Evolutionary conservation across 2,329 filamentous ascomycete genomes (phyloP).

Genomic region (Verticillium alfalfae): DNA sequence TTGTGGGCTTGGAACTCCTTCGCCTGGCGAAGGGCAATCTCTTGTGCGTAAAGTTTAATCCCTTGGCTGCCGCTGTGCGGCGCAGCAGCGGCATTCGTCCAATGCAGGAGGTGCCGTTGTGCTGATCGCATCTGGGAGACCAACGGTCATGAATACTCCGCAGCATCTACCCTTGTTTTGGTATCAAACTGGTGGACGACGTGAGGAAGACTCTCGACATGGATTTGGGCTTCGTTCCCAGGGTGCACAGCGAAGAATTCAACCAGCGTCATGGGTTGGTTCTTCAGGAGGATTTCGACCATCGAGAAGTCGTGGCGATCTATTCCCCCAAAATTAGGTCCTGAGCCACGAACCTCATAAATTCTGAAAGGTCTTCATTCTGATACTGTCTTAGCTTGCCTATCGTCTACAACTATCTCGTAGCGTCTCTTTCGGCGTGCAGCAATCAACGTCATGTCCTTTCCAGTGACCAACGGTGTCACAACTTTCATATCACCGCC

Average conservation of each 20-base stretch:
- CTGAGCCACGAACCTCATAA: background rate
- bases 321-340: background rate
- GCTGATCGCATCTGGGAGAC: background rate
- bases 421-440: background rate
- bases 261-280: background rate
- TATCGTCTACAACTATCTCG: background rate
- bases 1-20: background rate
- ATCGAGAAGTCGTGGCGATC: background rate
- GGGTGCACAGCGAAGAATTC: background rate
- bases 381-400: background rate
- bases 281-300: background rate
- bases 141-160: background rate
- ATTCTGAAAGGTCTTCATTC: background rate
- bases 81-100: background rate
- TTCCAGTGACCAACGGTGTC: constrained; percentile 17
- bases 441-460: constrained; percentile 1
- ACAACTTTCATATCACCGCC: constrained; percentile 18
- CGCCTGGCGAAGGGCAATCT: background rate
- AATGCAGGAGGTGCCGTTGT: background rate
- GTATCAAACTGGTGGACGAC: background rate
- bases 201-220: background rate
- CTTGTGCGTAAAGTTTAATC: background rate
- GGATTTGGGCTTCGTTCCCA: background rate
- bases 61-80: background rate
- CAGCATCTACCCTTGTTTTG: background rate